phyloP scores from a whole-genome alignment of 495 filamentous ascomycete genomes.

The Beverwykella pulmonaria region DNA sequence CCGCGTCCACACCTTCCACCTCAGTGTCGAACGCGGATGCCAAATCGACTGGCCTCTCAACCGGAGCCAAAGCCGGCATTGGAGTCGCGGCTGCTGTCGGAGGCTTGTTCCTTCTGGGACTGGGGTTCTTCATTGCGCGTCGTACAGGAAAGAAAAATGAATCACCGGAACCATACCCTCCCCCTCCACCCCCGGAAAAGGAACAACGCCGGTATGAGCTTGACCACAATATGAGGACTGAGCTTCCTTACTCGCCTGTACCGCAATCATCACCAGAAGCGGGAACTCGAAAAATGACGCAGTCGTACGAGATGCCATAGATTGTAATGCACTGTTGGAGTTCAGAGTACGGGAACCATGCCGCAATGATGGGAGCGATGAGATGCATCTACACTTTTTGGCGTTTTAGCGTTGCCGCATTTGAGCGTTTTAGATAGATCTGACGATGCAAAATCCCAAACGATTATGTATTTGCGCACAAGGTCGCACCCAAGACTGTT shows the following conservation, averaged over 20 bases:
- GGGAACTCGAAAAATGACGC: background rate
- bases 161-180: background rate
- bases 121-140: slow-evolving; percentile 4
- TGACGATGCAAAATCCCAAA: no score
- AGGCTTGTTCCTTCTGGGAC: background rate
- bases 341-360: no score
- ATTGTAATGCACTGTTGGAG: background rate
- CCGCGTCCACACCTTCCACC: background rate
- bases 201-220: background rate
- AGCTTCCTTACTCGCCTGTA: background rate
- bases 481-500: no score
- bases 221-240: background rate
- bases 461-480: no score
- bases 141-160: background rate
- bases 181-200: background rate
- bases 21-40: background rate
- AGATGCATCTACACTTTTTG: no score
- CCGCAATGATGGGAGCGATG: no score
- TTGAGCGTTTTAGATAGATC: no score
- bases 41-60: background rate
- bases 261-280: background rate
- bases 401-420: no score
- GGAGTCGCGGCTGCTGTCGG: slow-evolving; percentile 5
- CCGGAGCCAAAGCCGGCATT: slow-evolving; percentile 12
- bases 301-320: background rate